Conservation (phyloP, 1,139 yeast genomes). For the Blastobotrys elegans region DNA sequence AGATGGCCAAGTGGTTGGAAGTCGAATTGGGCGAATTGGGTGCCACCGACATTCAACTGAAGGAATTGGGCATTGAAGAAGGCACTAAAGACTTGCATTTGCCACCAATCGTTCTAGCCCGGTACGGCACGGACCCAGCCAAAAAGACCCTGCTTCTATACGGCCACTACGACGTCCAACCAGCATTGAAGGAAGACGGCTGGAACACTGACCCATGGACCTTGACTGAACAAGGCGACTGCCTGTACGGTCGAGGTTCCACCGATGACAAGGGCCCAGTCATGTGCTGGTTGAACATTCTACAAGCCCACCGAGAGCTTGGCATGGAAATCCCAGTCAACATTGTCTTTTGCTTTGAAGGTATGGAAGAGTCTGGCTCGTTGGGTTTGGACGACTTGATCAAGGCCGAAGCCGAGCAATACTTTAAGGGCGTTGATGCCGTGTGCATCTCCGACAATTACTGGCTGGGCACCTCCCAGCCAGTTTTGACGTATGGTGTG, state of each 20-base stretch:
- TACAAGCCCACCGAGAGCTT: slow-evolving; percentile 83
- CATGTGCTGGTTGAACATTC: slow-evolving; percentile 89
- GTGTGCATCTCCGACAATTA: slow-evolving; percentile 96
- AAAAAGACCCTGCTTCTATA: slow-evolving; percentile 87
- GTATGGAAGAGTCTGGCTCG: slow-evolving; percentile 98
- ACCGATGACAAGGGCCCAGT: slow-evolving; percentile 99
- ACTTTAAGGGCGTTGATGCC: slow-evolving; percentile 85
- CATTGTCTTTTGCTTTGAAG: slow-evolving; percentile 89
- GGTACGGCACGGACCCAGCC: slow-evolving; percentile 72
- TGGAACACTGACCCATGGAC: slow-evolving; percentile 92
- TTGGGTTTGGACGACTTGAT: slow-evolving; percentile 83
- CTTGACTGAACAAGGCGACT: slow-evolving; percentile 55
- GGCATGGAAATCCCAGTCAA: slow-evolving; percentile 91
- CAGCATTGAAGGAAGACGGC: slow-evolving; percentile 88
- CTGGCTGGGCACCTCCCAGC: slow-evolving; percentile 97
- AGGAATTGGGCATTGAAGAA: slow-evolving; percentile 83
- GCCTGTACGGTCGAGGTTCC: slow-evolving; percentile 87
- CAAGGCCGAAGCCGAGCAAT: slow-evolving; percentile 66
- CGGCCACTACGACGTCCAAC: slow-evolving; percentile 98
- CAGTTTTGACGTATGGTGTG: slow-evolving; percentile 94
- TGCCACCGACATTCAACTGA: slow-evolving; percentile 74
- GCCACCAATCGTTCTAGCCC: slow-evolving; percentile 90
- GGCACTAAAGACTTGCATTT: slow-evolving; percentile 64
- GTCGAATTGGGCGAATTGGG: slow-evolving; percentile 65
- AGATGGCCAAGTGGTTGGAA: slow-evolving; percentile 78